Conservation (phyloP, 805 yeast species). For the Middelhovenomyces tepae region DNA sequence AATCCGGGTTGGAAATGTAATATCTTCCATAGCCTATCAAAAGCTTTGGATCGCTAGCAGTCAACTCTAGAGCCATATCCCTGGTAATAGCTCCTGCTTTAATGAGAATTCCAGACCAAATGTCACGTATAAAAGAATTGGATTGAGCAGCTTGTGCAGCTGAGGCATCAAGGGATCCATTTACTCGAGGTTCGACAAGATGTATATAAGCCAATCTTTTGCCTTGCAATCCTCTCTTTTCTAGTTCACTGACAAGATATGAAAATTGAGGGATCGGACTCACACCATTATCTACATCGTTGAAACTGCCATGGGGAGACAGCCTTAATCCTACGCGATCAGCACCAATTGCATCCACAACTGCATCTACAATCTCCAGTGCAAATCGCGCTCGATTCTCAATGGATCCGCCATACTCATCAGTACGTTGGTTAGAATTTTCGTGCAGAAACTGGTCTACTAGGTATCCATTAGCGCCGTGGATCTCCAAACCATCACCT, state of each 20-base stretch:
- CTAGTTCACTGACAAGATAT: slow-evolving; percentile 35
- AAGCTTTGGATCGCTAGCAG: slow-evolving; percentile 17
- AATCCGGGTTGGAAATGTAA: slow-evolving; percentile 49
- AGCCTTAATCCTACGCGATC: slow-evolving; percentile 37
- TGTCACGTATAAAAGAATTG: slow-evolving; percentile 12
- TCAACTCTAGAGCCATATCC: slow-evolving; percentile 5
- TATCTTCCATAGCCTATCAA: slow-evolving; percentile 39
- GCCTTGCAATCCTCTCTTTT: slow-evolving; percentile 30
- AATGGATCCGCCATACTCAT: slow-evolving; percentile 51
- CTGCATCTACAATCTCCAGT: slow-evolving; percentile 42
- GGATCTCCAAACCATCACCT: slow-evolving; percentile 58
- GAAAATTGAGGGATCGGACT: slow-evolving; percentile 33
- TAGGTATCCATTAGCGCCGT: slow-evolving; percentile 54
- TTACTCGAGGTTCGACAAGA: slow-evolving; percentile 39
- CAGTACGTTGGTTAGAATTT: slow-evolving; percentile 42
- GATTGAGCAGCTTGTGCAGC: not conserved
- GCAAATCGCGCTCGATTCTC: slow-evolving; percentile 45
- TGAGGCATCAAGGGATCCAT: slow-evolving; percentile 15
- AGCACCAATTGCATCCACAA: slow-evolving; percentile 43
- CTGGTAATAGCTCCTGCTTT: slow-evolving; percentile 31
- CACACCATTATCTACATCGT: slow-evolving; percentile 21
- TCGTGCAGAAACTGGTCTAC: slow-evolving; percentile 38
- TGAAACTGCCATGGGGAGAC: slow-evolving; percentile 21
- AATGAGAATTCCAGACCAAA: slow-evolving; percentile 39
- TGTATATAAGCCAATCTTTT: slow-evolving; percentile 35